phyloP scores from a whole-genome alignment of 1,139 yeast genomes.

The Geotrichum siamense region DNA sequence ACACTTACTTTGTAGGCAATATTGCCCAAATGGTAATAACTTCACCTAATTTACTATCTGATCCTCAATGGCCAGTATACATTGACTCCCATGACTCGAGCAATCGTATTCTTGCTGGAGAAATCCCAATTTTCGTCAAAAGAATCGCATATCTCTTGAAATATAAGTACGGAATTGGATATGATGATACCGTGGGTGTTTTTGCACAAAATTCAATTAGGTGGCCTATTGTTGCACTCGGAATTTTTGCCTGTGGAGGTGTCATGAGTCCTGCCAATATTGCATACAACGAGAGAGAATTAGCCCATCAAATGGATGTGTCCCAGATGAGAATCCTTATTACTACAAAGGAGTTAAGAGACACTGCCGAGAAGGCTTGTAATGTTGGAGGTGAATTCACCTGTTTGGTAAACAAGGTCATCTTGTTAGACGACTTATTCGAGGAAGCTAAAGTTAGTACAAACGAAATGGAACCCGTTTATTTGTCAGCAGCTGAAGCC shows the following conservation, averaged over 20 bases:
- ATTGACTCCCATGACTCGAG: slow-evolving; percentile 28
- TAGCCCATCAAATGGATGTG: slow-evolving; percentile 24
- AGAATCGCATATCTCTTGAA: slow-evolving; percentile 24
- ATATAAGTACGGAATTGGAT: slow-evolving; percentile 21
- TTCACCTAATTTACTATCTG: slow-evolving; percentile 14
- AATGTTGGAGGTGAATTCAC: neutral
- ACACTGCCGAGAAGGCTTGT: neutral
- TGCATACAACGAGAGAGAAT: slow-evolving; percentile 24
- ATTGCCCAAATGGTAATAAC: slow-evolving; percentile 13
- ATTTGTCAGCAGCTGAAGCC: slow-evolving; percentile 4
- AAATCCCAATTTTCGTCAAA: slow-evolving; percentile 22
- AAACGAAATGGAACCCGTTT: slow-evolving; percentile 12
- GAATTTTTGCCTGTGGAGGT: slow-evolving; percentile 23
- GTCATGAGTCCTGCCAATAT: slow-evolving; percentile 25
- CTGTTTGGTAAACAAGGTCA: slow-evolving; percentile 1
- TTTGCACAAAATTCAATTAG: slow-evolving; percentile 10
- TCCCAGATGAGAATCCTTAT: slow-evolving; percentile 22
- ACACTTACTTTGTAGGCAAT: slow-evolving; percentile 11
- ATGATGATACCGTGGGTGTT: slow-evolving; percentile 14
- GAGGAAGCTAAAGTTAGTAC: slow-evolving; percentile 4
- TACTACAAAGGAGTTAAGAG: slow-evolving; percentile 17
- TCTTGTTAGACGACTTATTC: slow-evolving; percentile 8
- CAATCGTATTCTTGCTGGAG: slow-evolving; percentile 22
- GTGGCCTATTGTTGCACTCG: slow-evolving; percentile 19
- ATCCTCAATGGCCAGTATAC: slow-evolving; percentile 18